phyloP scores from a whole-genome alignment of 192 early-diverging fungal genomes.

The Dissophora globulifera region DNA sequence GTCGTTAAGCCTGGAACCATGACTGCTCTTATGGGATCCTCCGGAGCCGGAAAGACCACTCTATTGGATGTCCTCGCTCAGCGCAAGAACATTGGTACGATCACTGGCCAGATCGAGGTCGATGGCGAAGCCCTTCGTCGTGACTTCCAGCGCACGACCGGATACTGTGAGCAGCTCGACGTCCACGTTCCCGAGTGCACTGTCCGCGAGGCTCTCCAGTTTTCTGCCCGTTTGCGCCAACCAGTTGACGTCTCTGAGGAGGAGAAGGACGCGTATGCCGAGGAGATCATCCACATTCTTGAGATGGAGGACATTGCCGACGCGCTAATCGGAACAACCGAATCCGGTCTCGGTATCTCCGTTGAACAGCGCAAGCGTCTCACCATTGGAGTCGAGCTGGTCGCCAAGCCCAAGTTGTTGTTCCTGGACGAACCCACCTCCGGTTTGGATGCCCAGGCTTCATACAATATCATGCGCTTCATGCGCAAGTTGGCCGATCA shows the following conservation, averaged over 20 bases:
- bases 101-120: slow-evolving; percentile 80
- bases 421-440: slow-evolving; percentile 94
- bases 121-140: slow-evolving; percentile 64
- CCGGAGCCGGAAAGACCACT: slow-evolving; percentile 82
- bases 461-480: slow-evolving; percentile 80
- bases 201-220: slow-evolving; percentile 80
- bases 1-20: slow-evolving; percentile 81
- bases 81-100: slow-evolving; percentile 78
- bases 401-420: slow-evolving; percentile 80
- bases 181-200: slow-evolving; percentile 81
- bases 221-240: slow-evolving; percentile 81
- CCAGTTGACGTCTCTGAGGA: slow-evolving; percentile 71
- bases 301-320: slow-evolving; percentile 79
- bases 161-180: slow-evolving; percentile 89
- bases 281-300: slow-evolving; percentile 78
- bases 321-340: slow-evolving; percentile 78
- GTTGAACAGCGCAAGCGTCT: slow-evolving; percentile 91
- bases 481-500: slow-evolving; percentile 72
- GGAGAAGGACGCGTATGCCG: slow-evolving; percentile 79
- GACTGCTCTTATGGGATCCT: slow-evolving; percentile 86
- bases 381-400: slow-evolving; percentile 87
- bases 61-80: slow-evolving; percentile 78
- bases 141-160: slow-evolving; percentile 77
- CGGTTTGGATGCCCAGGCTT: slow-evolving; percentile 85
- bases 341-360: slow-evolving; percentile 80